These are phyloP conservation scores for Globisporangium paddicum DNA, from an alignment of 352 stramenopile species.

Conservation along the genomic window DNA sequence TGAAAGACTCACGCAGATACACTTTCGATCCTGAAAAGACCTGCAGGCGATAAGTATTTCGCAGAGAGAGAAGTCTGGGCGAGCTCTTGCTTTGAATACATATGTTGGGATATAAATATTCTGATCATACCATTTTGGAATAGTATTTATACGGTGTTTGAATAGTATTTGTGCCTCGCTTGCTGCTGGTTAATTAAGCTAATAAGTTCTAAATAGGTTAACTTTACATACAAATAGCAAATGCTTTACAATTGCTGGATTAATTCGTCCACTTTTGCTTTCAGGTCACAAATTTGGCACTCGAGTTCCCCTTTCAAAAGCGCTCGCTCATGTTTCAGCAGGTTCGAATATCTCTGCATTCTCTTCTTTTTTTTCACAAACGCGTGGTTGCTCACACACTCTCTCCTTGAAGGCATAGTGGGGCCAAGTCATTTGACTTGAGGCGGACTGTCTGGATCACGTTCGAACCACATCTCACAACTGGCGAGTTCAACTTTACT, in stretches of 20 bases:
- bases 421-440: too few species aligned
- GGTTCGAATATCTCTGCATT: background rate
- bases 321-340: background rate
- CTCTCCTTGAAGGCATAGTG: background rate
- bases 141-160: too few species aligned
- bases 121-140: too few species aligned
- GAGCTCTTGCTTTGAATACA: too few species aligned
- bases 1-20: background rate
- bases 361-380: background rate
- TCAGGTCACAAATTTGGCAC: background rate
- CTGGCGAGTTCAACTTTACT: background rate
- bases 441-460: background rate
- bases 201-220: too few species aligned
- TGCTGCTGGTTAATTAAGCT: too few species aligned
- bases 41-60: background rate
- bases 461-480: background rate
- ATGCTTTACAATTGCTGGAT: background rate
- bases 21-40: background rate
- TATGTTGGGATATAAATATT: too few species aligned
- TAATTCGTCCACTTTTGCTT: background rate
- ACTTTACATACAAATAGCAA: too few species aligned
- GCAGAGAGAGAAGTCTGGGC: background rate
- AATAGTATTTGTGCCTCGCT: too few species aligned
- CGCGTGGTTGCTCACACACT: background rate
- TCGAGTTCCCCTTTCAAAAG: background rate